Percentiles rank a stretch among this genome's conserved stretches.
These are phyloP conservation scores for Beauveria brongniartii DNA, from an alignment of 2,329 filamentous ascomycete genomes.

Conservation along the genomic window DNA sequence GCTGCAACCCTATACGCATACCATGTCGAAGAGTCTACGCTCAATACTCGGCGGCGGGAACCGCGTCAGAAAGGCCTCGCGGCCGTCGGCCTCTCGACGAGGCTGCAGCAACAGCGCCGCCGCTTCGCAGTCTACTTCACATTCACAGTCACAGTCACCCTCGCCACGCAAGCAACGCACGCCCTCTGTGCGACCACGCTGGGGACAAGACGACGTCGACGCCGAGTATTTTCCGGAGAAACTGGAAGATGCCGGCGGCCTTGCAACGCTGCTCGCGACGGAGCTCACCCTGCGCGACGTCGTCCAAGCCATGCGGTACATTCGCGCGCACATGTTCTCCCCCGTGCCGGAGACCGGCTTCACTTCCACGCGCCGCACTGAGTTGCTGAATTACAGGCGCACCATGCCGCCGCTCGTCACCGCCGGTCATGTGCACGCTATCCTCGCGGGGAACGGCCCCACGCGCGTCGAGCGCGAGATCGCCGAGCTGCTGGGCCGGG, in stretches of 20 bases:
- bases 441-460: slow-evolving; percentile 44
- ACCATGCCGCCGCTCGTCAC: slow-evolving; percentile 57
- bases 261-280: slow-evolving; percentile 44
- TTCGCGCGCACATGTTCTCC: slow-evolving; percentile 55
- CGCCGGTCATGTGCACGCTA: slow-evolving; percentile 55
- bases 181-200: slow-evolving; percentile 16
- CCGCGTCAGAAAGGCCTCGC: slow-evolving; percentile 26
- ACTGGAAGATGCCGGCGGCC: slow-evolving; percentile 55
- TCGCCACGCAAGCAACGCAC: slow-evolving; percentile 10
- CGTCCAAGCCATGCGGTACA: slow-evolving; percentile 56
- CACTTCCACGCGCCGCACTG: slow-evolving; percentile 53
- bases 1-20: not conserved
- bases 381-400: slow-evolving; percentile 53
- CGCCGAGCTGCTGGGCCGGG: slow-evolving; percentile 48
- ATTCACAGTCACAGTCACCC: slow-evolving; percentile 6
- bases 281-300: slow-evolving; percentile 53
- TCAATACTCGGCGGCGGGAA: slow-evolving; percentile 31
- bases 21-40: slow-evolving; percentile 26
- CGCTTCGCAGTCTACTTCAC: too few species aligned
- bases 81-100: slow-evolving; percentile 12
- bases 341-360: slow-evolving; percentile 56
- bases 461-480: slow-evolving; percentile 61
- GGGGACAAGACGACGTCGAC: slow-evolving; percentile 18
- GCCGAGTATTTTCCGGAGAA: slow-evolving; percentile 30
- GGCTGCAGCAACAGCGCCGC: not conserved